Conservation (phyloP, 306 rosid species). For the Quercus robur region DNA sequence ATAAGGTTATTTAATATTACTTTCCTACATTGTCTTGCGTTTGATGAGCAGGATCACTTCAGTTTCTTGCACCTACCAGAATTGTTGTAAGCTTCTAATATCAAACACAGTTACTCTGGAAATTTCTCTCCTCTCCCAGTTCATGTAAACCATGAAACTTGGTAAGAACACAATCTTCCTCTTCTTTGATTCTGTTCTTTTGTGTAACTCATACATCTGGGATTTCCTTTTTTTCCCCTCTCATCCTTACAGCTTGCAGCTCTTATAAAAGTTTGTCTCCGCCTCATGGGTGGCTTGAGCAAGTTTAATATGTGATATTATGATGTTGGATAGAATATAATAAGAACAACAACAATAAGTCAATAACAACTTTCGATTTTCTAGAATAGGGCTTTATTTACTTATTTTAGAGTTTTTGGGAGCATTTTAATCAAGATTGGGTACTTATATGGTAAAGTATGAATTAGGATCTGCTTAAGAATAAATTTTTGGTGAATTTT, state of each 20-base stretch:
- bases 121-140: slow-evolving; percentile 15
- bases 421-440: no score
- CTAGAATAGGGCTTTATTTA: no score
- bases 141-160: slow-evolving; percentile 63
- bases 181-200: background rate
- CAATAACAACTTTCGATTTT: no score
- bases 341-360: no score
- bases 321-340: no score
- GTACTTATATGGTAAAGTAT: no score
- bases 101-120: slow-evolving; percentile 14
- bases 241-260: background rate
- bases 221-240: background rate
- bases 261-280: background rate
- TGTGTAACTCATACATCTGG: background rate
- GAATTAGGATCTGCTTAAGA: no score
- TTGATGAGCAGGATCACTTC: slow-evolving; percentile 33
- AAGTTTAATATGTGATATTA: background rate
- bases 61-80: slow-evolving; percentile 1
- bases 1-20: background rate
- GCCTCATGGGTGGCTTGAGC: background rate
- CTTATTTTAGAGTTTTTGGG: no score
- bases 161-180: slow-evolving; percentile 39
- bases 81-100: slow-evolving; percentile 16
- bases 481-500: no score
- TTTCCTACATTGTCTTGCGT: slow-evolving; percentile 4